Conservation (phyloP, 1,284 basidiomycete genomes). For the Cutaneotrichosporon spelunceum region DNA sequence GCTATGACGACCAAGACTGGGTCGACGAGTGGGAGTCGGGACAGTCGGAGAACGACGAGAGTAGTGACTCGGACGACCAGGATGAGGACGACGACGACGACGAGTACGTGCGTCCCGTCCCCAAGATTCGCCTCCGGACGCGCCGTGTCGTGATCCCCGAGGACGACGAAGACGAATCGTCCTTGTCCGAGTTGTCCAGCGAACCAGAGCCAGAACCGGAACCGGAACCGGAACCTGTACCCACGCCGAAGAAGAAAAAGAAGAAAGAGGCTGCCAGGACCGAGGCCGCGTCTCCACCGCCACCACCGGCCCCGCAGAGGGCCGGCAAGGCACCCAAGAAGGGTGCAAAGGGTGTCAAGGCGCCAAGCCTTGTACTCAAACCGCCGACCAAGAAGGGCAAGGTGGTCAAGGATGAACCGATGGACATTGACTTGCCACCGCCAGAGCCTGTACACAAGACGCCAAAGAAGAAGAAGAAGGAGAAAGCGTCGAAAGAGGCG, state of each 20-base stretch:
- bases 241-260: constrained; percentile 22
- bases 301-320: neutral
- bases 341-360: constrained; percentile 24
- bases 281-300: constrained; percentile 3
- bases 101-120: constrained; percentile 14
- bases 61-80: constrained; percentile 31
- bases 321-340: constrained; percentile 18
- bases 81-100: constrained; percentile 29
- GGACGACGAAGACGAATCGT: constrained; percentile 29
- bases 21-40: constrained; percentile 34
- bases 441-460: constrained; percentile 5
- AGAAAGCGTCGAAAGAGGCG: constrained; percentile 26
- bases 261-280: constrained; percentile 18
- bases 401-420: constrained; percentile 22
- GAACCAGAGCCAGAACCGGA: constrained; percentile 20
- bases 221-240: constrained; percentile 5
- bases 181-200: constrained; percentile 32
- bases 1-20: constrained; percentile 27
- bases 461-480: constrained; percentile 21
- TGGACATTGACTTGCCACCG: constrained; percentile 21
- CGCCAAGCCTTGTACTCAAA: constrained; percentile 24
- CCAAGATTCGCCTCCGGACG: constrained; percentile 16
- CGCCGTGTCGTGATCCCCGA: constrained; percentile 9
- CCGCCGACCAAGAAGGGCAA: constrained; percentile 19
- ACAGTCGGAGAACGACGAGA: constrained; percentile 26